Conservation (phyloP, 176 grass and related monocot genomes). For the Aegilops longissima region DNA sequence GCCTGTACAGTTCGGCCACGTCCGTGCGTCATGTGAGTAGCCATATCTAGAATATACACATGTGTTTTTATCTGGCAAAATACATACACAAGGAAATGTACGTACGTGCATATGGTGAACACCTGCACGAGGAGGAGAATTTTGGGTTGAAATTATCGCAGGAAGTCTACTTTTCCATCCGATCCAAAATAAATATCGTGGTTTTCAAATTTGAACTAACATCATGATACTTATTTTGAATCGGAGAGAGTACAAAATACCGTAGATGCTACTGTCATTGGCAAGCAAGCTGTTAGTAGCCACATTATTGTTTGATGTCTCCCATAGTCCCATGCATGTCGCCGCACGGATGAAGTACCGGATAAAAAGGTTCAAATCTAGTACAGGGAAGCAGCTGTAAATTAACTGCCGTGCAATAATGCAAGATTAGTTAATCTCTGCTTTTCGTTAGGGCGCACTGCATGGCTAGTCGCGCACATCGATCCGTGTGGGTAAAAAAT, state of each 20-base stretch:
- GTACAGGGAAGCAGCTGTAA: background rate
- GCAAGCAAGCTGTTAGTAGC: too few species aligned
- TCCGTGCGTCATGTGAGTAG: background rate
- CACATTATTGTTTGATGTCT: background rate
- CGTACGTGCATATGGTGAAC: background rate
- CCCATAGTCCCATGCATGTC: background rate
- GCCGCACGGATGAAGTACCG: background rate
- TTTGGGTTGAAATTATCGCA: background rate
- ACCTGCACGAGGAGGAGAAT: background rate
- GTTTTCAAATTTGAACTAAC: too few species aligned
- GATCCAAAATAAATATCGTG: too few species aligned
- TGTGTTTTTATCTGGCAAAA: background rate
- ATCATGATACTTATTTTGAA: too few species aligned
- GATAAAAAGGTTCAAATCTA: background rate
- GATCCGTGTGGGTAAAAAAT: too few species aligned
- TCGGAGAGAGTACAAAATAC: too few species aligned
- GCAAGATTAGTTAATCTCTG: background rate
- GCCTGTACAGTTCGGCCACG: too few species aligned
- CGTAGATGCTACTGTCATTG: too few species aligned
- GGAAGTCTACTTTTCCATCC: background rate
- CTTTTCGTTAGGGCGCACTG: background rate
- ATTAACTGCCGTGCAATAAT: background rate
- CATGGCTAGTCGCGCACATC: too few species aligned
- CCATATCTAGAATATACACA: background rate
- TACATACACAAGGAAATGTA: background rate